Evolutionary conservation across 495 filamentous ascomycete species (phyloP), one percentile per base, ranked within the genome.

Genomic region (Apodospora peruviana): DNA sequence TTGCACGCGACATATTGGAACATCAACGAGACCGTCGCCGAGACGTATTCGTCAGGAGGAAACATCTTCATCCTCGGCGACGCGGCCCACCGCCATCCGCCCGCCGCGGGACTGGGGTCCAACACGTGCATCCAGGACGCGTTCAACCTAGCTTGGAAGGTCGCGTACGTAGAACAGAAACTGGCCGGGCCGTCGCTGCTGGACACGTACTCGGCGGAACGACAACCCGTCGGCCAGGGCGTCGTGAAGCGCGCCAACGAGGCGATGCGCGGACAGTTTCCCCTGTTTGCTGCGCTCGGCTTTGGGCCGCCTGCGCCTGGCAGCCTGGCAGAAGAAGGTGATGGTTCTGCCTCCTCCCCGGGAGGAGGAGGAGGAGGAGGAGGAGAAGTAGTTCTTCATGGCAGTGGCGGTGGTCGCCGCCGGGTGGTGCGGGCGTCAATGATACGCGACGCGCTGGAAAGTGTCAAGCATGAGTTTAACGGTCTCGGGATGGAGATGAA

Each of bases 61-160:
- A 14, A 36, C 34, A 49, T 51, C 5, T 67, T 72, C 43, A 60
- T 65, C 35, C 62, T 71, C 21, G 70, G 71, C n/a, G 71, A 74
- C 53, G 70, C 71, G 0, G 67, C 67, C 1, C 71, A 74, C 52
- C 61, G 66, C 1, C 71, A 71, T 48, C 62, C 71, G 1, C 71
- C 70, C 14, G 55, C 52, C 12, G 60, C 54, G 34, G 71, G 71
- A 2, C 63, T 72, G 5, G 71, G 71, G 16, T 57, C 52, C 14
- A 75, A 71, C 29, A 70, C 69, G 3, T 71, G 68, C 38, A 66
- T 72, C 23, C 53, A 64, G 23, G 71, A 73, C 42, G 70, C 67
- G 0, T 65, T 58, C 50, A 71, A 75, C 47, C 64, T 75, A 3
- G 67, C 71, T 9, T 73, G 67, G 69, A 72, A 72, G 50, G 24